phyloP scores from a whole-genome alignment of 78 protist species.

The Tieghemostelium lacteum region DNA sequence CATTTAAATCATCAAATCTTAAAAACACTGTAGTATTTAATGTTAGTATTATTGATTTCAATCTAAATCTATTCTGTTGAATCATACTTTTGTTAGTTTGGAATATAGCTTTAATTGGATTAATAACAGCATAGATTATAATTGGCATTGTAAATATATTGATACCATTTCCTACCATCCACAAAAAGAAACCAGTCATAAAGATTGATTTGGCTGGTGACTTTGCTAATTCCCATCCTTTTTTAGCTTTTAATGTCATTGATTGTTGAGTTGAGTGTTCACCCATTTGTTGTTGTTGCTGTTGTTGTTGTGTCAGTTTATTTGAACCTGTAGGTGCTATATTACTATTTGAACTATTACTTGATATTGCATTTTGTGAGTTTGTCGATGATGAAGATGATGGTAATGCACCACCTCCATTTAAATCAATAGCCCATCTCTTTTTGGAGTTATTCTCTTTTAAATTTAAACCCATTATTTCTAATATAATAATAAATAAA shows the following conservation, averaged over 20 bases:
- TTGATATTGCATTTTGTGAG: not conserved
- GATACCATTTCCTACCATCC: slow-evolving; percentile 83
- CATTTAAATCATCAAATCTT: slow-evolving; percentile 33
- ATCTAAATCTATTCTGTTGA: not conserved
- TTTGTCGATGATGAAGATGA: not conserved
- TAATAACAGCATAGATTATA: slow-evolving; percentile 69
- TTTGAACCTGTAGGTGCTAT: not conserved
- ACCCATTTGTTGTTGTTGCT: not conserved
- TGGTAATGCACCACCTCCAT: not conserved
- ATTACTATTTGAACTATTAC: too few species aligned
- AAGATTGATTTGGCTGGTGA: slow-evolving; percentile 75
- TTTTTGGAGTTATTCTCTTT: not conserved
- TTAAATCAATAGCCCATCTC: not conserved
- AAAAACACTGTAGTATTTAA: slow-evolving; percentile 26
- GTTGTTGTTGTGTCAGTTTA: not conserved
- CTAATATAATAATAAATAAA: too few species aligned
- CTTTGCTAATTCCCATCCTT: slow-evolving; percentile 80
- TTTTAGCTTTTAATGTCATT: slow-evolving; percentile 5
- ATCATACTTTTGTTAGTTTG: slow-evolving; percentile 27
- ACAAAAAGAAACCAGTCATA: slow-evolving; percentile 73
- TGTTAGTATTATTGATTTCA: not conserved
- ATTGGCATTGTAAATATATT: slow-evolving; percentile 73
- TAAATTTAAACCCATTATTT: not conserved
- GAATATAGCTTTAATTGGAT: slow-evolving; percentile 76
- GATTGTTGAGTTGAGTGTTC: not conserved